Evolutionary conservation across 1,284 basidiomycete species (phyloP).

Genomic region (Lentinus polychrous): DNA sequence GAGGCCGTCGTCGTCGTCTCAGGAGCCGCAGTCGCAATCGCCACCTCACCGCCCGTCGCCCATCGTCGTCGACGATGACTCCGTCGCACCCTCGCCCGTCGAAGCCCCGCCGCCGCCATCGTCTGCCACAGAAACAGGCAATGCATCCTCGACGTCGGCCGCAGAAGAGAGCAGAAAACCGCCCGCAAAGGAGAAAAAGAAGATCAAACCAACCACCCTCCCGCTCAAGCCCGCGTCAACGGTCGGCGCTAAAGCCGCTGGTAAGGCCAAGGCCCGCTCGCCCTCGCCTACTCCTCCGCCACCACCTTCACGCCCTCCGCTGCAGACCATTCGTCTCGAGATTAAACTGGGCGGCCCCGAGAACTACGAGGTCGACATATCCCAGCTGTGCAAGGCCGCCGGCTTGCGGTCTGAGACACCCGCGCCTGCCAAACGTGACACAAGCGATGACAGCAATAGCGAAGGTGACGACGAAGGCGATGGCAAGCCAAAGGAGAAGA

Average conservation of each 20-base stretch:
- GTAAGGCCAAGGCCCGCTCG: conserved; percentile 46
- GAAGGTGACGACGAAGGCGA: conserved; percentile 42
- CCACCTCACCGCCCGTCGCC: conserved; percentile 6
- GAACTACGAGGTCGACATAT: conserved; percentile 67
- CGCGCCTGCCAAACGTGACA: conserved; percentile 35
- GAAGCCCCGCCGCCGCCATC: conserved; percentile 12
- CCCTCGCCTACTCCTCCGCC: conserved; percentile 58
- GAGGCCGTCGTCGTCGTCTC: conserved; percentile 11
- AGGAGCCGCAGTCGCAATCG: conserved; percentile 12
- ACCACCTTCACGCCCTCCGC: conserved; percentile 40
- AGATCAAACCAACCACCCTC: conserved; percentile 24
- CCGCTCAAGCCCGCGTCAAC: conserved; percentile 14
- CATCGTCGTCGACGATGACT: conserved; percentile 12
- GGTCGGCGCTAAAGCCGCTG: conserved; percentile 18
- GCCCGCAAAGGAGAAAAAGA: conserved; percentile 15
- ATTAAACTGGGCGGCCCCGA: conserved; percentile 65
- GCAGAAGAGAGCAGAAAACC: conserved; percentile 7
- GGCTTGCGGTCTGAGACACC: conserved; percentile 61
- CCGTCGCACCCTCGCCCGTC: conserved; percentile 18
- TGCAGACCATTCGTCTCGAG: conserved; percentile 63
- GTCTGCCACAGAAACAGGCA: conserved; percentile 7
- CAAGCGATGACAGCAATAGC: conserved; percentile 46
- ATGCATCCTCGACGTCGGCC: conserved; percentile 7
- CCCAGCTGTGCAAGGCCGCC: conserved; percentile 47
- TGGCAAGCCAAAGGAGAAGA: conserved; percentile 26